These are phyloP conservation scores for Colletotrichum scovillei DNA, from an alignment of 2,329 filamentous ascomycete species.

Conservation along the genomic window DNA sequence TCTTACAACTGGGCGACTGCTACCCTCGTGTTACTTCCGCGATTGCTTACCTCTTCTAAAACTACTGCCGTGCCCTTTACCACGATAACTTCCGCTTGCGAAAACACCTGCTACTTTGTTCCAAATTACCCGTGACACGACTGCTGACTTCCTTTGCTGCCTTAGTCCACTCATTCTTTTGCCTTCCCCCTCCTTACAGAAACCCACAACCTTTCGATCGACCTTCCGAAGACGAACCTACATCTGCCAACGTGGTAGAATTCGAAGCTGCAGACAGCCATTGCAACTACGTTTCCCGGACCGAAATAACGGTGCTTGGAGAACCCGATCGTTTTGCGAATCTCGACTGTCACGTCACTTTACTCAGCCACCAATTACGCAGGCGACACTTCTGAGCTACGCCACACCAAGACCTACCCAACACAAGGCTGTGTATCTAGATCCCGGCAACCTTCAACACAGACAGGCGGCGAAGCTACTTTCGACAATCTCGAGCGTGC, in stretches of 20 bases:
- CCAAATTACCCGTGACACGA: conserved; percentile 13
- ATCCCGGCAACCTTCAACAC: background rate
- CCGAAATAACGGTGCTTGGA: background rate
- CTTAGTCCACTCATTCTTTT: conserved; percentile 12
- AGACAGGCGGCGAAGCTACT: background rate
- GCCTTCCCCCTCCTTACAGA: background rate
- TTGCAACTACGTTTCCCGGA: background rate
- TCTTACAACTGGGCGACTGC: background rate
- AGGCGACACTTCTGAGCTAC: background rate
- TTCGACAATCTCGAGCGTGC: background rate
- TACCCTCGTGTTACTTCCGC: background rate
- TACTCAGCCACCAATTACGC: background rate
- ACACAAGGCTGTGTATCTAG: background rate
- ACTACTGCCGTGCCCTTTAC: conserved; percentile 1
- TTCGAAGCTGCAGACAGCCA: background rate
- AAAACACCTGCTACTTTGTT: background rate
- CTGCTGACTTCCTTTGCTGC: conserved; percentile 20
- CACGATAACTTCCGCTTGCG: conserved; percentile 14
- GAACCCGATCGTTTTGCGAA: background rate
- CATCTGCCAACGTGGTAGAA: background rate
- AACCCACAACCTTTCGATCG: conserved; percentile 8
- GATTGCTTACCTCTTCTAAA: conserved; percentile 14
- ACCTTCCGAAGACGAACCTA: background rate
- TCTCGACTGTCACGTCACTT: conserved; percentile 3
- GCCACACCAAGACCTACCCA: background rate